phyloP scores from a whole-genome alignment of 352 stramenopile genomes.

The Poterioochromonas sp. region DNA sequence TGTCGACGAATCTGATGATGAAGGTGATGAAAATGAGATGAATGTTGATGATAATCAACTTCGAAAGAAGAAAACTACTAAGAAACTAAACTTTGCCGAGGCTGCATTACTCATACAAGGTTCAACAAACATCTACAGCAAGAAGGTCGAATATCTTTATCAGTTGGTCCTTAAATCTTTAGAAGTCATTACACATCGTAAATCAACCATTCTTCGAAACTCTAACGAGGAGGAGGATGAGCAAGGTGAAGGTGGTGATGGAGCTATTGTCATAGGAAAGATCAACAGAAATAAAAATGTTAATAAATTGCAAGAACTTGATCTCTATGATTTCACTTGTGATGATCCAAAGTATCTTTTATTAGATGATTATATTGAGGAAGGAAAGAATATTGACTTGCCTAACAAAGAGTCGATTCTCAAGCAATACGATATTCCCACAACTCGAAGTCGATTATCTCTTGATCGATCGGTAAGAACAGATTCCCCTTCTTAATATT shows the following conservation, averaged over 20 bases:
- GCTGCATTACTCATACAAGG: slow-evolving; percentile 71
- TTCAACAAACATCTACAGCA: slow-evolving; percentile 75
- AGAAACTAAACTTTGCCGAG: slow-evolving; percentile 76
- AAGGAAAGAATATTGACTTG: slow-evolving; percentile 28
- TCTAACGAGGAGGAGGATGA: background rate
- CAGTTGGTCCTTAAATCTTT: slow-evolving; percentile 74
- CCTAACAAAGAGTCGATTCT: too few species aligned
- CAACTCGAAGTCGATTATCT: too few species aligned
- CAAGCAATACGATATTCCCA: too few species aligned
- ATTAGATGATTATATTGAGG: slow-evolving; percentile 22
- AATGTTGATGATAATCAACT: too few species aligned
- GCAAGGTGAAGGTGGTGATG: background rate
- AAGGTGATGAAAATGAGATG: background rate
- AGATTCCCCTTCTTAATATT: background rate
- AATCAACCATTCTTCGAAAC: background rate
- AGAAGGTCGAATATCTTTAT: slow-evolving; percentile 81
- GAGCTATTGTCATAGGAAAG: too few species aligned
- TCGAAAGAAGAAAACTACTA: slow-evolving; percentile 35
- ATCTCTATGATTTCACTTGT: too few species aligned
- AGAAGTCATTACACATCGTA: slow-evolving; percentile 50
- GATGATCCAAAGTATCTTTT: too few species aligned
- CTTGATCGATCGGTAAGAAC: background rate
- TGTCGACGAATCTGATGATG: slow-evolving; percentile 37
- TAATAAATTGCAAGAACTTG: too few species aligned
- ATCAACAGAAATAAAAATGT: too few species aligned